Base-by-base conservation (phyloP, 345 rosid genomes). In the Lenwebbia sp. region DNA sequence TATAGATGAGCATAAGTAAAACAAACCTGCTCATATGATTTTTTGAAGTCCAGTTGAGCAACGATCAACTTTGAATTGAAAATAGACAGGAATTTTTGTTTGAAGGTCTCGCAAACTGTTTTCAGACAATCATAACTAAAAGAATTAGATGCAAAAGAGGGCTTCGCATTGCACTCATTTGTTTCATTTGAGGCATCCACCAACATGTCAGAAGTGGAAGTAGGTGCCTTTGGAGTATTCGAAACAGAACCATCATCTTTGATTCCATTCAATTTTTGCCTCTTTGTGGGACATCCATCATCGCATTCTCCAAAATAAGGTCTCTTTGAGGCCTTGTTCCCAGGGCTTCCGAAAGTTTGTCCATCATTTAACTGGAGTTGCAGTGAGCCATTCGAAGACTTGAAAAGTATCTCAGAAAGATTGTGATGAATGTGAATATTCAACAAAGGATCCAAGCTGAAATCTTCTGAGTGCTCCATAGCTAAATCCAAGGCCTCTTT, bases 401-500 rank as follows among this genome's bases (percentile, higher is more conserved):
- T 11, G 56, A 92, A 92, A 88, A 95, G 91, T 87, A 96, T 93
- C 91, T 96, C 96, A 62, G 93, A 90, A 85, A 95, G 94, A 89
- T 97, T 97, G 88, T 97, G 98, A 90, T 92, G 95, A 87, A 97
- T 93, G 90, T 97, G 99, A 92, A 97, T 96, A 90, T 93, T 93
- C 92, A 97, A 89, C 84, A 97, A 89, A 76, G 98, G 96, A 87
- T 97, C 99, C 89, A 97, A 89, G 86, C 96, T 95, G 88, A 97
- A 96, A 91, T 97, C 97, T 86, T 95, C 95, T 6, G 93, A 90
- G 82, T 97, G 93, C 84, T 96, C 97, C 84, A 88, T 89, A 75
- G 95, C 90, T 85, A 94, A 86, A 86, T 86, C 89, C 86, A 97
- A 87, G 85, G 98, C 95, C 92, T 97, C 99, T 88, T 90, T 91